Evolutionary conservation across 164 flowering plant genomes (phyloP).

Genomic region (grape (Vitis vinifera)): ASM3070453v1 NC_081822.1:1428001-1428500

Average conservation of each 20-base stretch:
- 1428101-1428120: conserved; percentile 90
- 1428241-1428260: conserved; percentile 57
- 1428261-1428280: conserved; percentile 65
- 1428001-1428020: too few species aligned
- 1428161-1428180: too few species aligned
- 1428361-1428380: conserved; percentile 73
- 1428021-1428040: not conserved
- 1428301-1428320: conserved; percentile 94
- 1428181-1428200: too few species aligned
- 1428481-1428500: not conserved
- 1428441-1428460: conserved; percentile 86
- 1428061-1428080: conserved; percentile 90
- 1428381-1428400: conserved; percentile 81
- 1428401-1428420: conserved; percentile 89
- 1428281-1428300: conserved; percentile 66
- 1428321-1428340: conserved; percentile 96
- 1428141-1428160: not conserved
- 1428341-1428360: conserved; percentile 84
- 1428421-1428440: conserved; percentile 90
- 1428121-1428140: conserved; percentile 84
- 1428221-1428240: too few species aligned
- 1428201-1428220: too few species aligned
- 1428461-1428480: not conserved
- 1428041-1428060: conserved; percentile 16
- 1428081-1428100: conserved; percentile 94